These are phyloP conservation scores for Trypanosoma grayi DNA, from an alignment of 208 protist genomes.

Conservation along the genomic window DNA sequence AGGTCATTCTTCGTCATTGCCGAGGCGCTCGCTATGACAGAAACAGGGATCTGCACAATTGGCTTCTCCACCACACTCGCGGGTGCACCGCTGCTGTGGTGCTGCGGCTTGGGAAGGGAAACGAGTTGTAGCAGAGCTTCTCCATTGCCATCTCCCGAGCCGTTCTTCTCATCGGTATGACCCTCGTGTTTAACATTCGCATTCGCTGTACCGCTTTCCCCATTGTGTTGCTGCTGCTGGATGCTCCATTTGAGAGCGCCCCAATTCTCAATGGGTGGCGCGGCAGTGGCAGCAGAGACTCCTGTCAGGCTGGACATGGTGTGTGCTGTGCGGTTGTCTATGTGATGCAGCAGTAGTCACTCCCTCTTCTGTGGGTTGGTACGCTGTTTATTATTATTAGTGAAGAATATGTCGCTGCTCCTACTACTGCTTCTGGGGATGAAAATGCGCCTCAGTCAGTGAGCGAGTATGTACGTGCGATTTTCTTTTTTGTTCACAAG, in stretches of 20 bases:
- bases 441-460: too few relatives aligned
- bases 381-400: too few relatives aligned
- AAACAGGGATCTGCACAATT: conserved; percentile 69
- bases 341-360: too few relatives aligned
- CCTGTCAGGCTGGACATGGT: conserved; percentile 22
- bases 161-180: conserved; percentile 19
- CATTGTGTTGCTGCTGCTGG: conserved; percentile 29
- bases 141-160: neutral
- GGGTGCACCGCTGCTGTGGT: conserved; percentile 34
- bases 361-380: too few relatives aligned
- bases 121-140: conserved; percentile 39
- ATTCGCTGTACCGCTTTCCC: neutral
- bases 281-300: conserved; percentile 1
- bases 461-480: too few relatives aligned
- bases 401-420: too few relatives aligned
- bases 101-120: conserved; percentile 51
- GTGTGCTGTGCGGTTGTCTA: neutral
- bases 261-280: conserved; percentile 78
- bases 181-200: conserved; percentile 35
- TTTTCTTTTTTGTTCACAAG: too few relatives aligned
- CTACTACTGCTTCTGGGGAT: too few relatives aligned
- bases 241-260: conserved; percentile 50
- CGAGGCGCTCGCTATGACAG: conserved; percentile 56
- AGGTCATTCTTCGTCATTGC: conserved; percentile 84
- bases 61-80: conserved; percentile 45